Conservation (phyloP, 2,329 filamentous ascomycete species). For the Fonsecaea multimorphosa region DNA sequence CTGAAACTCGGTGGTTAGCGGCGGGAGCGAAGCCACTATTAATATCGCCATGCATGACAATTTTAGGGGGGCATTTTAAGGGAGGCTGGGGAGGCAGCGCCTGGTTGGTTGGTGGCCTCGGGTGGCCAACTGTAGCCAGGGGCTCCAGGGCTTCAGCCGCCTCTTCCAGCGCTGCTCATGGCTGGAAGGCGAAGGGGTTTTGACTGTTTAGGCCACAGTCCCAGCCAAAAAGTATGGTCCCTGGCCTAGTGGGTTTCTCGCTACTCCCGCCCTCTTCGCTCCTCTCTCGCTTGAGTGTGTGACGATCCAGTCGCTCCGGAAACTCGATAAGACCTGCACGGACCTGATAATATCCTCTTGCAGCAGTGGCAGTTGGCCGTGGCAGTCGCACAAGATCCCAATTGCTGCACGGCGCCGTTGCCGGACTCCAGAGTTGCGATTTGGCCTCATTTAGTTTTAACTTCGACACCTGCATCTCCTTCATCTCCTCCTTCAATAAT, state of each 20-base stretch:
- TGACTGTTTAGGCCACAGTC: neutral
- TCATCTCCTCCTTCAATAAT: slow-evolving; percentile 12
- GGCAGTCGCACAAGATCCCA: neutral
- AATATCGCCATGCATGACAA: slow-evolving; percentile 28
- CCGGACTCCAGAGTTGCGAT: slow-evolving; percentile 5
- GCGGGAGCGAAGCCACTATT: slow-evolving; percentile 36
- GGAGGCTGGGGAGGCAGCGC: slow-evolving; percentile 8
- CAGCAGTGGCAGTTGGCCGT: neutral
- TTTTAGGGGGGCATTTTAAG: neutral
- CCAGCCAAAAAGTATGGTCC: neutral
- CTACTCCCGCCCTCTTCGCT: neutral
- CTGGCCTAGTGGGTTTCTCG: neutral
- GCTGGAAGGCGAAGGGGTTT: neutral
- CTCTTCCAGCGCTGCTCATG: neutral
- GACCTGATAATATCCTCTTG: slow-evolving; percentile 11
- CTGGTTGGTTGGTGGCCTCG: slow-evolving; percentile 3
- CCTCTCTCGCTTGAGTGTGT: slow-evolving; percentile 10
- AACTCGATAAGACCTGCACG: slow-evolving; percentile 31
- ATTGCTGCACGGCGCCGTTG: slow-evolving; percentile 7
- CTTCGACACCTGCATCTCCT: slow-evolving; percentile 6
- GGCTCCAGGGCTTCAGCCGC: neutral
- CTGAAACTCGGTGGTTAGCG: slow-evolving; percentile 26
- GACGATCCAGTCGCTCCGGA: slow-evolving; percentile 29
- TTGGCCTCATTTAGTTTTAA: slow-evolving; percentile 8
- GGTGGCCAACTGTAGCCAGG: no score